These are phyloP conservation scores for Russula earlei DNA, from an alignment of 768 basidiomycete species.

Conservation along the genomic window DNA sequence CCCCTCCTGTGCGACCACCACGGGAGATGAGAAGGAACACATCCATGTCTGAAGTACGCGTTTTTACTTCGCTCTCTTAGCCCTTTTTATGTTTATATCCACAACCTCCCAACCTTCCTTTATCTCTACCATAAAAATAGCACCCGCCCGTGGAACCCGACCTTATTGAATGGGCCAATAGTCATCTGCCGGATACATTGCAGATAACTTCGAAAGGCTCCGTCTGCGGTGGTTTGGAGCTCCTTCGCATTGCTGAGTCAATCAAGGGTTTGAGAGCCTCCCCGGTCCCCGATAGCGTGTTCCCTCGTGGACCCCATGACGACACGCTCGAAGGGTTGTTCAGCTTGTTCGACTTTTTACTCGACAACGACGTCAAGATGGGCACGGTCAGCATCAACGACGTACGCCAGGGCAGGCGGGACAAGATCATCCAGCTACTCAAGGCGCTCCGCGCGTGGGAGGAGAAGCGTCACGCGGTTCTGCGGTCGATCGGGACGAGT, in stretches of 20 bases:
- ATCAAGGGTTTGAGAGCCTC: conserved; percentile 61
- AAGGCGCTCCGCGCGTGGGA: conserved; percentile 73
- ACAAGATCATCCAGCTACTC: conserved; percentile 74
- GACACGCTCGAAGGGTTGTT: conserved; percentile 85
- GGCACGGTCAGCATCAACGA: conserved; percentile 92
- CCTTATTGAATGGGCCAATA: conserved; percentile 87
- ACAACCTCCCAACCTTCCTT: conserved; percentile 6
- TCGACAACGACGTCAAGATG: conserved; percentile 88
- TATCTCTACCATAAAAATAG: conserved; percentile 12
- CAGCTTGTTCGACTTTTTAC: conserved; percentile 81
- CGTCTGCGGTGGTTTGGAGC: conserved; percentile 59
- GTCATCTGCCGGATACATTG: conserved; percentile 56
- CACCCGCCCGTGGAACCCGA: conserved; percentile 31
- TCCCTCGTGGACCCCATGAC: conserved; percentile 56
- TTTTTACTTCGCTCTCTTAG: background rate
- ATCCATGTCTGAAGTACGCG: conserved; percentile 22
- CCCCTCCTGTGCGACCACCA: conserved; percentile 56
- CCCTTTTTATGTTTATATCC: conserved; percentile 1
- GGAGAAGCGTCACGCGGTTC: conserved; percentile 55
- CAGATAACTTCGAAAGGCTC: conserved; percentile 43
- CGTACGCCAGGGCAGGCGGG: conserved; percentile 69
- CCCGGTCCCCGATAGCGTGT: conserved; percentile 69
- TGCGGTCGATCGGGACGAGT: conserved; percentile 38
- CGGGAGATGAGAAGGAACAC: conserved; percentile 48
- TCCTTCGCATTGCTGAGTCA: conserved; percentile 79